phyloP scores from a whole-genome alignment of 352 stramenopile genomes.

The Phytophthora citrophthora region DNA sequence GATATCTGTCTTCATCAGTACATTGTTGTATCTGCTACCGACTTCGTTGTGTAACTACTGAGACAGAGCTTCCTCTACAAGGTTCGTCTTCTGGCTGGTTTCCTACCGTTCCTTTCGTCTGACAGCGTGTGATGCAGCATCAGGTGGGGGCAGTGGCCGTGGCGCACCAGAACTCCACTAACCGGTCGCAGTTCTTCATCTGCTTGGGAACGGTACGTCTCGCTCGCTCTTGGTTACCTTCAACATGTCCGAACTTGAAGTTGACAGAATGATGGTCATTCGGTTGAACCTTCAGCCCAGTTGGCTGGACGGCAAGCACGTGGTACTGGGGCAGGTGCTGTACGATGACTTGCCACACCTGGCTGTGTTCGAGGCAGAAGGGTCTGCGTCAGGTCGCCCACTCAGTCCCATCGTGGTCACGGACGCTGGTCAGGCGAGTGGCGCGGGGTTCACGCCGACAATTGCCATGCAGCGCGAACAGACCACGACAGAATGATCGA shows the following conservation, averaged over 20 bases:
- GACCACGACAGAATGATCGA: not conserved
- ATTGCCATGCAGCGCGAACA: too few species aligned
- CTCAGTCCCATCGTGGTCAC: constrained; percentile 55
- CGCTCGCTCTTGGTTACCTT: not conserved
- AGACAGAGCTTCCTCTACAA: constrained; percentile 91
- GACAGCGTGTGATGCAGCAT: constrained; percentile 53
- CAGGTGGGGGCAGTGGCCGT: constrained; percentile 95
- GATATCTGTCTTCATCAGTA: not conserved
- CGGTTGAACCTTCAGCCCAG: constrained; percentile 40
- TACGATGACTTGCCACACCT: constrained; percentile 69
- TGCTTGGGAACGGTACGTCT: constrained; percentile 77
- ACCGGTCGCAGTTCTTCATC: constrained; percentile 99
- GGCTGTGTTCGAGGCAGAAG: constrained; percentile 47
- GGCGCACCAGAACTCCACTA: constrained; percentile 97
- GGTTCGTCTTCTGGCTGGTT: constrained; percentile 27
- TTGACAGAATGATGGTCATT: constrained; percentile 29
- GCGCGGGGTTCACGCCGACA: constrained; percentile 45
- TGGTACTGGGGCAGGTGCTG: constrained; percentile 93
- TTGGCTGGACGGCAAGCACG: constrained; percentile 97
- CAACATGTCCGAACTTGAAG: constrained; percentile 10
- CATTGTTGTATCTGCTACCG: not conserved
- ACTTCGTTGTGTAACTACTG: not conserved
- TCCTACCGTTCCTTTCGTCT: not conserved
- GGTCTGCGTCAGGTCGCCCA: constrained; percentile 58
- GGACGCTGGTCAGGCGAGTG: constrained; percentile 63